Evolutionary conservation across 2,329 filamentous ascomycete species (phyloP), one percentile per base, ranked within the genome.

Genomic region (Diaporthe vaccinii): DNA sequence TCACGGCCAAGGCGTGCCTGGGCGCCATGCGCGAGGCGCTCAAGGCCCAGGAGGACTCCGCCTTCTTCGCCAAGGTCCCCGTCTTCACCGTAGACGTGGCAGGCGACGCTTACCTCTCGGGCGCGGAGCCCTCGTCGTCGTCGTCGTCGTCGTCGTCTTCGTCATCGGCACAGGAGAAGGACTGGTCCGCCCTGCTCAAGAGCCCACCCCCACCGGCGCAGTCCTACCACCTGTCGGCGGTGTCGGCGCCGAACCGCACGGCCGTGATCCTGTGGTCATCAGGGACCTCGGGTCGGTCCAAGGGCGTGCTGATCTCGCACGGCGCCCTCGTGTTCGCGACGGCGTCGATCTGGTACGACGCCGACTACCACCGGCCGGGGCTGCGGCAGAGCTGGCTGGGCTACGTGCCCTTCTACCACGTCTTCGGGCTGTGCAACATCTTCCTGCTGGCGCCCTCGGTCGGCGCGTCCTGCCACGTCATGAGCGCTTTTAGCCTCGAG

Each of bases 231-330:
- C 25, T 83, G 82, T 0, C 80, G 81, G 2, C 82, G 84, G 15
- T 85, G 89, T 75, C 80, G 84, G 39, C 83, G 83, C 17, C 86
- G 87, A 76, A 92, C 78, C 94, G 94, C 80, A 92, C 90, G 3
- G 85, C 84, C 55, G 78, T 86, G 1, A 85, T 86, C 65, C 81
- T 86, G 70, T 86, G 85, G 85, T 86, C 85, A 0, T 91, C 89
- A 0, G 89, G 93, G 17, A 94, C 92, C 0, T 95, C 94, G 0
- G 94, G 94, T 1, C 86, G 93, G 0, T 93, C 93, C 17, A 95
- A 95, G 81, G 93, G 93, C 51, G 93, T 95, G 1, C 89, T 93
- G 79, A 91, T 95, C 72, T 91, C 91, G 2, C 93, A 95, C 81
- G 85, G 86, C 74, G 93, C 94, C 75, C 91, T 86, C 74, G 85